These are phyloP conservation scores for Fraxinus quadrangulata DNA, from an alignment of 257 asterid species.

Conservation along the genomic window DNA sequence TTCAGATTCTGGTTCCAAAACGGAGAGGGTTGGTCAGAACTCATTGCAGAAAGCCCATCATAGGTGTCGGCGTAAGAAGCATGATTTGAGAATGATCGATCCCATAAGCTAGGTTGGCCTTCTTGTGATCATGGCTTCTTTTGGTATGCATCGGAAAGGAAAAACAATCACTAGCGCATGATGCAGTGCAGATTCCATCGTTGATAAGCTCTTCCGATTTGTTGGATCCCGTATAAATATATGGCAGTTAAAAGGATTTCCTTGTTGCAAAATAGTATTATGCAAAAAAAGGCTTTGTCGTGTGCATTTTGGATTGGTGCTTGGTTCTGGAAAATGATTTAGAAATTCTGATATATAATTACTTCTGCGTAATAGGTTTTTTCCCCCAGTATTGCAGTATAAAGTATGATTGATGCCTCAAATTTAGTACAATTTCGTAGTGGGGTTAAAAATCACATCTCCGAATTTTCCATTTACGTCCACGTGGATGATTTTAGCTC, in stretches of 20 bases:
- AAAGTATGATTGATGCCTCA: not conserved
- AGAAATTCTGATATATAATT: not conserved
- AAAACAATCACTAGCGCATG: too few relatives aligned
- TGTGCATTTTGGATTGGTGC: too few relatives aligned
- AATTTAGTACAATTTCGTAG: not conserved
- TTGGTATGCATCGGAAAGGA: not conserved
- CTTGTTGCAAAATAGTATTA: too few relatives aligned
- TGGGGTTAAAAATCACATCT: not conserved
- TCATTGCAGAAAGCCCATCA: constrained; percentile 84
- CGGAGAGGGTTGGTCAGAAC: constrained; percentile 74
- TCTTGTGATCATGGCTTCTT: not conserved
- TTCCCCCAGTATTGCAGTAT: too few relatives aligned
- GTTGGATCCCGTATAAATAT: not conserved
- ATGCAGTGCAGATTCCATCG: not conserved
- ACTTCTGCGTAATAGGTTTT: not conserved
- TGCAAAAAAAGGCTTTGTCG: too few relatives aligned
- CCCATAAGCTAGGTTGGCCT: constrained; percentile 23
- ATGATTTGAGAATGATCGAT: constrained; percentile 68
- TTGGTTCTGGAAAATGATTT: too few relatives aligned
- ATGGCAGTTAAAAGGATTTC: not conserved
- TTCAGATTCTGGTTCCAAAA: constrained; percentile 47
- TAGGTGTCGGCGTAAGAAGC: constrained; percentile 85
- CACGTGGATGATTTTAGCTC: too few relatives aligned
- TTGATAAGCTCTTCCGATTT: constrained; percentile 1
- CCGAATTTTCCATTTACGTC: too few relatives aligned